Evolutionary conservation across 1,284 basidiomycete species (phyloP), one percentile per base, ranked within the genome.

Genomic region (Sporisorium exsertum): DNA sequence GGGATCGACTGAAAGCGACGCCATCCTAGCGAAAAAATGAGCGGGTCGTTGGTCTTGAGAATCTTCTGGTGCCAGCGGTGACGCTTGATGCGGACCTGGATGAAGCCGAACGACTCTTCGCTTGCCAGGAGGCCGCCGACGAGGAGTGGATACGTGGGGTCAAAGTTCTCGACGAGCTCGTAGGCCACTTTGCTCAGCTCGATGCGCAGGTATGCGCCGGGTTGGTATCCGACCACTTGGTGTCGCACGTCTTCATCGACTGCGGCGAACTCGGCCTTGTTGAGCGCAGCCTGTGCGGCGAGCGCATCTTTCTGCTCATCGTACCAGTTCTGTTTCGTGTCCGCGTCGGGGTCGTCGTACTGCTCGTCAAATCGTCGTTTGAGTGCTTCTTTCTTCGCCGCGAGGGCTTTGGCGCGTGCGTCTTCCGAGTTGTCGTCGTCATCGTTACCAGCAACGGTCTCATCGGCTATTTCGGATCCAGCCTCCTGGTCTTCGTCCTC

Each of bases 311-410:
- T 99, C 86, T 94, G 92, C 85, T 92, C 78, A 20, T 84, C 83
- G 63, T 85, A 85, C 82, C 82, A 85, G 54, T 83, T 80, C 33
- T 82, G 76, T 18, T 73, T 67, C 13, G 67, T 51, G 18, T 68
- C 76, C 0, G 71, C 69, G 66, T 93, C 92, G 1, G 93, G 92
- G 81, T 95, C 94, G 84, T 97, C 95, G 86, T 97, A 97, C 86
- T 97, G 93, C 83, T 95, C 93, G 87, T 99, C 94, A 84, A 98
- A 98, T 85, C 96, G 96, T 76, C 92, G 91, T 86, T 97, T 97
- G 64, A 98, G 89, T 1, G 90, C 91, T 79, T 92, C 94, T 87
- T 98, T 98, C 87, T 97, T 98, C 46, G 90, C 89, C 6, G 92
- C 90, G 32, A 97, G 90, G 87, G 80, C 72, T 2, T 89, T 88